Evolutionary conservation across 495 filamentous ascomycete genomes (phyloP).

Genomic region (Penicillium salamii): DNA sequence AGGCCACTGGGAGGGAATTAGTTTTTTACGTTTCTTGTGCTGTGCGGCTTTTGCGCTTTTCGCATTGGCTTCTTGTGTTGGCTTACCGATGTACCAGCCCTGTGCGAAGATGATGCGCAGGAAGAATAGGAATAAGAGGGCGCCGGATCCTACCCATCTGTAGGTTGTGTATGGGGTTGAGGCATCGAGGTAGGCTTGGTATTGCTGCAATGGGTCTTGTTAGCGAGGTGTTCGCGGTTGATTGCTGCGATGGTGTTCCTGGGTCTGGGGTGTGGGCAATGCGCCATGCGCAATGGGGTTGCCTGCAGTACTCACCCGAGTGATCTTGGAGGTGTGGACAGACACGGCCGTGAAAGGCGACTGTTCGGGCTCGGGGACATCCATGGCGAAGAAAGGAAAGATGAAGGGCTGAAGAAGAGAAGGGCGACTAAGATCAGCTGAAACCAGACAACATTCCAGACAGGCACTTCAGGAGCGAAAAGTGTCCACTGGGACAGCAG

Average conservation of each 20-base stretch:
- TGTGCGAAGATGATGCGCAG: constrained; percentile 84
- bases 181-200: constrained; percentile 91
- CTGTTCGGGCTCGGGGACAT: constrained; percentile 73
- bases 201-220: constrained; percentile 58
- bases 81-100: constrained; percentile 97
- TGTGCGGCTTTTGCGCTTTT: not conserved
- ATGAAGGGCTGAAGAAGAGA: constrained; percentile 8
- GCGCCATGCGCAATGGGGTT: constrained; percentile 8
- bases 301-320: constrained; percentile 55
- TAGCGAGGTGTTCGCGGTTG: constrained; percentile 12
- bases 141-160: constrained; percentile 80
- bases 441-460: constrained; percentile 27
- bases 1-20: constrained; percentile 66
- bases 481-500: constrained; percentile 35
- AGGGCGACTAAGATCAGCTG: constrained; percentile 23
- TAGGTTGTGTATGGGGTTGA: constrained; percentile 83
- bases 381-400: constrained; percentile 53
- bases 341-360: constrained; percentile 82
- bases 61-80: not conserved
- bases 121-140: constrained; percentile 76
- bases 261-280: constrained; percentile 7
- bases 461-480: constrained; percentile 30
- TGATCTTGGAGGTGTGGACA: constrained; percentile 73
- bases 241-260: not conserved
- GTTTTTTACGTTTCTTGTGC: constrained; percentile 2